Base-by-base conservation (phyloP, 1,139 yeast species). In the Arxiozyma telluris region DNA sequence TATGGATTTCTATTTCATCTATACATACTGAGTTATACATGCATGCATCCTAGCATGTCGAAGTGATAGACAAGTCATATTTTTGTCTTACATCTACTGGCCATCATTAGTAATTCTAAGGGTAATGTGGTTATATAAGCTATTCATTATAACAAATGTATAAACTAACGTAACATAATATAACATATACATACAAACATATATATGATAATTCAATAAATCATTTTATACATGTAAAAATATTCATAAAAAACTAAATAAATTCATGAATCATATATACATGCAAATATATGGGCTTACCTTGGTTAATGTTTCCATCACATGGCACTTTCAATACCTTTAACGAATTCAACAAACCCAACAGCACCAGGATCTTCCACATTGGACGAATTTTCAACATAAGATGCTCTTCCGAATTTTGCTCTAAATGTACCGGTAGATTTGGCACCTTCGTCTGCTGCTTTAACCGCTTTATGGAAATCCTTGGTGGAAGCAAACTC, bases 351-450 rank as follows among this genome's bases (percentile, higher is more conserved):
- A 51, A 84, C 83, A 18, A 86, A 71, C 7, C 94, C 94, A 53
- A 84, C 80, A 1, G 98, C 97, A 61, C 98, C 98, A 2, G 98
- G 97, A 64, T 91, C 98, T 1, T 96, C 96, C 44, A 90, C 77
- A n/a, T 82, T 82, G 4, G 72, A 65, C 21, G 79, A 73, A 46
- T 74, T 74, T 18, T 80, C 80, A 18, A 91, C 97, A 66, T 91
- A 91, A 9, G 96, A 86, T 17, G 98, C 96, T 66, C 98, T 80
- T 44, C 98, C 98, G 61, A 91, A 89, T 62, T 86, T 85, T 47
- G 98, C 97, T 59, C 80, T 84, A 59, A 87, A 73, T 46, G 80
- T 74, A 54, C 83, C 82, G 0, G 98, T 91, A 9, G 78, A 71
- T 52, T 86, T 82, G 43, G 96, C 91, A 45, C 96, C 96, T 44